Percentiles rank a stretch among this genome's conserved stretches.
Conservation (phyloP, 306 rosid species). For the Citrullus amarus region DNA sequence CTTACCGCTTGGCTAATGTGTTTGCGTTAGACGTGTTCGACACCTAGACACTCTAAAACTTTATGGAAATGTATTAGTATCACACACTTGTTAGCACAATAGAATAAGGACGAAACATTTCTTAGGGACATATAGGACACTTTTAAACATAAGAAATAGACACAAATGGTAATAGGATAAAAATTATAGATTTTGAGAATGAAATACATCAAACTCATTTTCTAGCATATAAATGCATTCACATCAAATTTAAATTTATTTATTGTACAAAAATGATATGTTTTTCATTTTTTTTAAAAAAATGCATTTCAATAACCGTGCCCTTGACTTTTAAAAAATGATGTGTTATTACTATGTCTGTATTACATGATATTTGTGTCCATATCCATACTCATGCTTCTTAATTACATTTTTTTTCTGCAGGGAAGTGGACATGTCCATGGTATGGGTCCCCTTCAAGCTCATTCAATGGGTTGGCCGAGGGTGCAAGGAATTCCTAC, state of each 20-base stretch:
- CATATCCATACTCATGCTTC: neutral
- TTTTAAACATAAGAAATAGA: neutral
- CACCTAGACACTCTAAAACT: neutral
- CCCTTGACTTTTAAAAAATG: neutral
- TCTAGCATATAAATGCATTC: neutral
- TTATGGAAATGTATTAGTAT: neutral
- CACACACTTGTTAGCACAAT: neutral
- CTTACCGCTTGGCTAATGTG: too few relatives aligned
- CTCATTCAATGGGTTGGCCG: conserved; percentile 61
- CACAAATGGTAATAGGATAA: neutral
- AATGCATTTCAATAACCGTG: too few relatives aligned
- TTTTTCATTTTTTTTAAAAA: too few relatives aligned
- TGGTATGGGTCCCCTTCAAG: conserved; percentile 47
- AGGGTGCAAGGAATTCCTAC: conserved; percentile 62
- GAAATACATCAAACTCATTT: neutral
- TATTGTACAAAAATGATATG: too few relatives aligned
- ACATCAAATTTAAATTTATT: too few relatives aligned
- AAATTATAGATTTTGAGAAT: neutral
- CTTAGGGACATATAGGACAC: neutral
- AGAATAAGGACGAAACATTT: neutral
- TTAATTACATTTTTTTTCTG: conserved; percentile 1
- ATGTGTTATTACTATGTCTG: neutral
- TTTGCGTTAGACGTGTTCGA: neutral
- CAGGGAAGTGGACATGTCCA: conserved; percentile 59
- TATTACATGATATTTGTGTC: neutral